Percentiles rank a stretch among this genome's conserved stretches.
These are phyloP conservation scores for Xylariaceae sp. DNA, from an alignment of 2,329 filamentous ascomycete genomes.

Conservation along the genomic window DNA sequence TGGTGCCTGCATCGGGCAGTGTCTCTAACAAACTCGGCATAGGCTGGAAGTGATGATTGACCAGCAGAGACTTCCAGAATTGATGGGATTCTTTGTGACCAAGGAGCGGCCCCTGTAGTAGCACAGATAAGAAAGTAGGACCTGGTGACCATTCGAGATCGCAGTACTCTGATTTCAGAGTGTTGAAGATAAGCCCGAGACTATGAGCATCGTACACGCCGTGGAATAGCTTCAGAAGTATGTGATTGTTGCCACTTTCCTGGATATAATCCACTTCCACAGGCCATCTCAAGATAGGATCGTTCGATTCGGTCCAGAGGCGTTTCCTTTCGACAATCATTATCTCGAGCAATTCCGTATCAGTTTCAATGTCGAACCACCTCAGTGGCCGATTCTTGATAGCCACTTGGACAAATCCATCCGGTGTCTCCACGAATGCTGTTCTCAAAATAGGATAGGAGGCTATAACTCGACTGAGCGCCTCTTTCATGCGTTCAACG, in stretches of 20 bases:
- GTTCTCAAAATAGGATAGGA: constrained; percentile 64
- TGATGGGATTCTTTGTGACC: constrained; percentile 36
- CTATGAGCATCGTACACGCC: constrained; percentile 82
- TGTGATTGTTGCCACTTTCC: constrained; percentile 26
- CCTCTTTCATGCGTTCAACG: constrained; percentile 43
- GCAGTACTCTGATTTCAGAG: constrained; percentile 50
- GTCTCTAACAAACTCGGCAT: constrained; percentile 19
- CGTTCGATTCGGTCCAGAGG: constrained; percentile 52
- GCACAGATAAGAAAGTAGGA: constrained; percentile 59
- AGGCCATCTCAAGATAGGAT: constrained; percentile 43
- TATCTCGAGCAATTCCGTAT: constrained; percentile 30
- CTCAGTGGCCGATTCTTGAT: constrained; percentile 39
- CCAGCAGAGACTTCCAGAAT: constrained; percentile 65
- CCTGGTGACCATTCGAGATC: constrained; percentile 29
- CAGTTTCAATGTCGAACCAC: constrained; percentile 40
- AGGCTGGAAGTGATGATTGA: constrained; percentile 28
- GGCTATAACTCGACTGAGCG: constrained; percentile 53
- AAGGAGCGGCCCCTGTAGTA: constrained; percentile 64
- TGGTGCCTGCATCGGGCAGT: neutral
- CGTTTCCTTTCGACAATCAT: constrained; percentile 35
- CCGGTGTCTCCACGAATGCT: constrained; percentile 63
- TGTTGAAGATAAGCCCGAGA: constrained; percentile 60
- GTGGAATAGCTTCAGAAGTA: constrained; percentile 74
- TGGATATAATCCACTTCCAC: constrained; percentile 45
- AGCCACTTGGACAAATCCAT: constrained; percentile 73